These are phyloP conservation scores for Neurospora sp. DNA, from an alignment of 495 filamentous ascomycete genomes.

Conservation along the genomic window DNA sequence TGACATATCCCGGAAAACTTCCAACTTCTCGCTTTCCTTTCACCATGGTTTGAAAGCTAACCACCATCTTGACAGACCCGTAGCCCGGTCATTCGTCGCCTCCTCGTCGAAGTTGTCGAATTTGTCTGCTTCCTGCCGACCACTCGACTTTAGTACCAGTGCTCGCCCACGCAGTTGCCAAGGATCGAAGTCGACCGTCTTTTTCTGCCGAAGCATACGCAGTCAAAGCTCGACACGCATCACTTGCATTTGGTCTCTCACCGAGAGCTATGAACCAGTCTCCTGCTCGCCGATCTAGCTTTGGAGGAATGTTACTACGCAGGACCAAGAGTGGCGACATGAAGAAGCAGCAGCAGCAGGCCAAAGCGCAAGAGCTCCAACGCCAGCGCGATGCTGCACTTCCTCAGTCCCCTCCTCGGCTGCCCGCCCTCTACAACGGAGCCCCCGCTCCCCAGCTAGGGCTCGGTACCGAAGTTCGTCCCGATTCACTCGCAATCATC, in stretches of 20 bases:
- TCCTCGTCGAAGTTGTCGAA: neutral
- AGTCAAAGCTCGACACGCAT: neutral
- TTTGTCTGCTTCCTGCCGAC: neutral
- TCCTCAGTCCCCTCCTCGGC: constrained; percentile 61
- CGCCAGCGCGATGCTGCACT: constrained; percentile 58
- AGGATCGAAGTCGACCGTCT: neutral
- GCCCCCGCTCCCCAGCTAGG: constrained; percentile 48
- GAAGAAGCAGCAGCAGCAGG: constrained; percentile 53
- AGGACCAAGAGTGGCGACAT: constrained; percentile 74
- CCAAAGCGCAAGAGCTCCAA: constrained; percentile 53
- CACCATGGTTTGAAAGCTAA: neutral
- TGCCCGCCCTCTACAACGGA: constrained; percentile 63
- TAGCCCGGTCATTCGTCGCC: neutral
- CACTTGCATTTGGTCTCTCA: neutral
- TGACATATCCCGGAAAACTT: neutral
- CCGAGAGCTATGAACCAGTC: constrained; percentile 31
- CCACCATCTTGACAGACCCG: neutral
- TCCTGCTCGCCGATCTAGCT: constrained; percentile 39
- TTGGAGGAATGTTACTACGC: constrained; percentile 56
- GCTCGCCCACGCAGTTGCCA: neutral
- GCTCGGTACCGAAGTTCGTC: constrained; percentile 56
- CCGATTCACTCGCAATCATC: constrained; percentile 55
- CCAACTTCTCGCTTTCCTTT: neutral
- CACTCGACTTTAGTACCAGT: neutral
- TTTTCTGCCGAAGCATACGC: neutral